A percentile compares a stretch with the other conserved stretches of the same genome.
Conservation (phyloP, 139 green algal genomes). For the Gonium pectorale region DNA sequence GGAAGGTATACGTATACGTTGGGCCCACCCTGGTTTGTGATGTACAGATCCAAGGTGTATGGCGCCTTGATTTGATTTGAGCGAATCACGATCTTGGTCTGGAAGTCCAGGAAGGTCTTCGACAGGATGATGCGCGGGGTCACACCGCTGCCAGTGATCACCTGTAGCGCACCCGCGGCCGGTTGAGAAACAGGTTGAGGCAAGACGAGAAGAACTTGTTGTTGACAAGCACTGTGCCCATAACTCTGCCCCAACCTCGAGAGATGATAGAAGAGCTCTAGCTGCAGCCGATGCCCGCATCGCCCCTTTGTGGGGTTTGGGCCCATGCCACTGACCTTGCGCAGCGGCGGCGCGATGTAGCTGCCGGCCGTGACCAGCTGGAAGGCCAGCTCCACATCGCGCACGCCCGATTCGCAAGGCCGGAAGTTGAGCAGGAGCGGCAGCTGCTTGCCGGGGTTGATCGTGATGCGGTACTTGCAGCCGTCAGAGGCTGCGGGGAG, state of each 20-base stretch:
- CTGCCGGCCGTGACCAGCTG: conserved; percentile 25
- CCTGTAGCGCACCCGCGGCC: too few relatives aligned
- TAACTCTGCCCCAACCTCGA: too few relatives aligned
- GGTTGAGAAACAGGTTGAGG: too few relatives aligned
- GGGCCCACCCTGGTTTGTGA: conserved; percentile 40
- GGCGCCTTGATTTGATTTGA: conserved; percentile 61
- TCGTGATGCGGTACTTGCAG: conserved; percentile 55
- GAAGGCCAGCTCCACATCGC: conserved; percentile 50
- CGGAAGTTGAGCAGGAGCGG: conserved; percentile 57
- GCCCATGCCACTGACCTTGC: conserved; percentile 18
- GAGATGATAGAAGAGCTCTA: too few relatives aligned
- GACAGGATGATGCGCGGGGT: conserved; percentile 68
- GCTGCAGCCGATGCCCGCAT: too few relatives aligned
- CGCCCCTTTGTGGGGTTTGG: too few relatives aligned
- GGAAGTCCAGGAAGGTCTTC: conserved; percentile 74
- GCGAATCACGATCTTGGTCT: conserved; percentile 65
- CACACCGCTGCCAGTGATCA: conserved; percentile 54
- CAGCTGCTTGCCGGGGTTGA: conserved; percentile 50
- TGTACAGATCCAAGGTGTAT: conserved; percentile 33
- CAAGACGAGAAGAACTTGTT: too few relatives aligned
- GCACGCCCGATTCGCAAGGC: conserved; percentile 25
- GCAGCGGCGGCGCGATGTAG: not conserved
- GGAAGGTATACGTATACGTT: too few relatives aligned
- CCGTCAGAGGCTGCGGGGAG: conserved; percentile 30
- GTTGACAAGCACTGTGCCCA: too few relatives aligned